phyloP scores from a whole-genome alignment of 345 rosid species.

The Lepidium aucheri region DNA sequence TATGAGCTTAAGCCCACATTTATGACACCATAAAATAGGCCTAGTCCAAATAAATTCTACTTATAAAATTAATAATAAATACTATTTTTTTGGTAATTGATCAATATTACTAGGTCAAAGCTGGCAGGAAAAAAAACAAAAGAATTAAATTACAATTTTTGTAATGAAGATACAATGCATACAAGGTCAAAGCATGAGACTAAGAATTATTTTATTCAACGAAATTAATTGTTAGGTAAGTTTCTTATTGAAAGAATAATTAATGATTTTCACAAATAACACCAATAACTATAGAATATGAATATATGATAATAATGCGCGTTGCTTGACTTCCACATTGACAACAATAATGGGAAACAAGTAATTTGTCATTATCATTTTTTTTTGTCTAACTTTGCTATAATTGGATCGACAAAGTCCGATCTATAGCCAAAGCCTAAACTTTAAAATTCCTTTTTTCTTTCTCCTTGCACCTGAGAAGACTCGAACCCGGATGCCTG shows the following conservation, averaged over 20 bases:
- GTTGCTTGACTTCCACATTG: background rate
- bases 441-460: too few species aligned
- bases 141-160: background rate
- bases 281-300: background rate
- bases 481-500: too few species aligned
- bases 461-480: too few species aligned
- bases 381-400: too few species aligned
- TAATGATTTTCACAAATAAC: background rate
- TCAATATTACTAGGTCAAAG: background rate
- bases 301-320: background rate
- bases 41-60: background rate
- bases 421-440: too few species aligned
- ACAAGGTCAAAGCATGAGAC: background rate
- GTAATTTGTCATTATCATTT: background rate
- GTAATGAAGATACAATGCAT: background rate
- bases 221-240: background rate
- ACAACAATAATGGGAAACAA: slow-evolving; percentile 5
- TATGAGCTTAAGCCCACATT: background rate
- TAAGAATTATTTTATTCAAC: background rate
- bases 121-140: background rate
- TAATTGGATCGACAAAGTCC: too few species aligned
- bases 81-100: background rate
- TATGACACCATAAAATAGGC: background rate
- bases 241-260: background rate
- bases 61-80: background rate